These are phyloP conservation scores for Bruguiera sexangula DNA, from an alignment of 345 rosid genomes.

Conservation along the genomic window DNA sequence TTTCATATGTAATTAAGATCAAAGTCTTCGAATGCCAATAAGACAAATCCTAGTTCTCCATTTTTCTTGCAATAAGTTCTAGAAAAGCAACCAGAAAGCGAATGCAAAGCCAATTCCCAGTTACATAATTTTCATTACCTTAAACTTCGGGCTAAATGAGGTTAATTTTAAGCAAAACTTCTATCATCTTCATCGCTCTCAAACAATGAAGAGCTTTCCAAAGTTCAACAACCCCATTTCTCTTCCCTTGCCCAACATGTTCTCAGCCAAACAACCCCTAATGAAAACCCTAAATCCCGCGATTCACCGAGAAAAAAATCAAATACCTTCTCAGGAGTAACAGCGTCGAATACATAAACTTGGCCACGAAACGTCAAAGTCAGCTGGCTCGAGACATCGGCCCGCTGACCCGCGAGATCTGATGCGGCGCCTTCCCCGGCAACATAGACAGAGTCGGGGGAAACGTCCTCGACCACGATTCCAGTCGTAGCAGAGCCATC, in stretches of 20 bases:
- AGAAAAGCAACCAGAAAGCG: neutral
- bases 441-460: slow-evolving; percentile 50
- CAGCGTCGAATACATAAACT: slow-evolving; percentile 83
- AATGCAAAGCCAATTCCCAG: neutral
- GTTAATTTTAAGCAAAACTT: neutral
- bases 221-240: too few species aligned
- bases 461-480: slow-evolving; percentile 44
- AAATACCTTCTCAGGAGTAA: slow-evolving; percentile 71
- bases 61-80: neutral
- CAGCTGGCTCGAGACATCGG: slow-evolving; percentile 52
- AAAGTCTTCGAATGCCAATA: neutral
- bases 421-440: slow-evolving; percentile 34
- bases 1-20: neutral
- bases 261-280: neutral
- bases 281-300: neutral
- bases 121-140: neutral
- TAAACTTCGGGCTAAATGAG: neutral
- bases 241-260: neutral
- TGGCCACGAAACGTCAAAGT: slow-evolving; percentile 85
- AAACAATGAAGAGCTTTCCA: too few species aligned
- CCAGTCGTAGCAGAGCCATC: slow-evolving; percentile 41
- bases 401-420: slow-evolving; percentile 29
- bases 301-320: neutral
- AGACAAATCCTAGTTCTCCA: neutral
- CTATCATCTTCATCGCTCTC: too few species aligned